Conservation (phyloP, 257 asterid genomes). For the Ophiorrhiza pumila region DNA sequence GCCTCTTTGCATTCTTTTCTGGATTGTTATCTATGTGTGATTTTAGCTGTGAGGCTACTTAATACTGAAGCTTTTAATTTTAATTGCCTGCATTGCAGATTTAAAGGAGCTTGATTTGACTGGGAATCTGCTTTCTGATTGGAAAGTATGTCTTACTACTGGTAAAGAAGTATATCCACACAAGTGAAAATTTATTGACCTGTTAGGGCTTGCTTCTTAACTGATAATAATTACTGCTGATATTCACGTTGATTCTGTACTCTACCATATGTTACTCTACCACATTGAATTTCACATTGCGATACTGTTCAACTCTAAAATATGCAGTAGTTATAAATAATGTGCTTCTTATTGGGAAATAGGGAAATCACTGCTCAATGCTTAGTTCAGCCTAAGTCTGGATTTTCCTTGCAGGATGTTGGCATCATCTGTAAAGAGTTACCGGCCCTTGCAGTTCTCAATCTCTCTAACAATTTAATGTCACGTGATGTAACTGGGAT, state of each 20-base stretch:
- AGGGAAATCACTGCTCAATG: background rate
- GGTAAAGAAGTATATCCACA: slow-evolving; percentile 7
- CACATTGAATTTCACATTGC: too few relatives aligned
- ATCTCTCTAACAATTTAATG: slow-evolving; percentile 64
- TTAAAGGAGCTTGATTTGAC: slow-evolving; percentile 92
- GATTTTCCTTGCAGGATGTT: slow-evolving; percentile 54
- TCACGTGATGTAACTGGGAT: slow-evolving; percentile 42
- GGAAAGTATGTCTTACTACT: slow-evolving; percentile 68
- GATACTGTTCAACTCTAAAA: background rate
- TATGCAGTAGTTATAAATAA: background rate
- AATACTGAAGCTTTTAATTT: slow-evolving; percentile 4
- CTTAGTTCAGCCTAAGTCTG: slow-evolving; percentile 9
- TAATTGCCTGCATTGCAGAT: slow-evolving; percentile 46
- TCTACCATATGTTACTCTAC: too few relatives aligned
- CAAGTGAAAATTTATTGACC: background rate
- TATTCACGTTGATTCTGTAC: background rate
- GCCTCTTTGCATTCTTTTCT: background rate
- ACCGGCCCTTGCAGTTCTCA: slow-evolving; percentile 66
- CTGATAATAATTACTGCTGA: background rate
- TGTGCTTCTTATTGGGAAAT: background rate
- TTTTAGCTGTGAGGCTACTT: background rate
- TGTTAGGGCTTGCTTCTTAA: background rate
- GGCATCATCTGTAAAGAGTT: slow-evolving; percentile 61
- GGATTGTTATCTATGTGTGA: background rate
- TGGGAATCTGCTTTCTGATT: slow-evolving; percentile 70